These are phyloP conservation scores for Crithidia brevicula DNA, from an alignment of 208 protist genomes.

Conservation along the genomic window DNA sequence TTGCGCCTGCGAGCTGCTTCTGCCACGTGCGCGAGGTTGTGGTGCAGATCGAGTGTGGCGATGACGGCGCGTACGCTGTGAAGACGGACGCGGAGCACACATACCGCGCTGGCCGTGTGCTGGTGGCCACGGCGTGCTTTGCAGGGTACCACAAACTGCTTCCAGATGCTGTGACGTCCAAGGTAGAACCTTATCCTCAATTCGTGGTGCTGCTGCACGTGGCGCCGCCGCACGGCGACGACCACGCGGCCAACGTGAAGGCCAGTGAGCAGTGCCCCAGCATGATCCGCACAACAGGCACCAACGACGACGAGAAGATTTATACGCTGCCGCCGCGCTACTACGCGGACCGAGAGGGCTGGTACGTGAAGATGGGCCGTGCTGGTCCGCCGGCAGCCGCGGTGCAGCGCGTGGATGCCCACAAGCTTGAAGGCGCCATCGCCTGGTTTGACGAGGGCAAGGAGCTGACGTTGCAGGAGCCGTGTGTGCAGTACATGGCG, in stretches of 20 bases:
- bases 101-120: slow-evolving; percentile 19
- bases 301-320: slow-evolving; percentile 14
- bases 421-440: slow-evolving; percentile 15
- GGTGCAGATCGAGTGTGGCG: slow-evolving; percentile 15
- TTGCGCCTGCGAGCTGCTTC: slow-evolving; percentile 16
- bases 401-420: slow-evolving; percentile 4
- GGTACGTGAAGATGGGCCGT: slow-evolving; percentile 41
- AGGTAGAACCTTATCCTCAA: slow-evolving; percentile 5
- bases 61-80: slow-evolving; percentile 17
- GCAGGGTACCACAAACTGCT: slow-evolving; percentile 24
- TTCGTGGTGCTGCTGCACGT: slow-evolving; percentile 30
- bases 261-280: slow-evolving; percentile 21
- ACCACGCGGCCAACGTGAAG: slow-evolving; percentile 19
- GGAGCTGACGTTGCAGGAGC: slow-evolving; percentile 5
- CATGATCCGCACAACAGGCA: slow-evolving; percentile 27
- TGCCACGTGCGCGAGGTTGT: slow-evolving; percentile 23
- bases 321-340: slow-evolving; percentile 39
- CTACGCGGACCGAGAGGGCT: slow-evolving; percentile 27
- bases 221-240: slow-evolving; percentile 9
- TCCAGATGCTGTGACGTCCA: not conserved
- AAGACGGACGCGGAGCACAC: slow-evolving; percentile 18
- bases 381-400: not conserved
- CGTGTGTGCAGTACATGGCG: slow-evolving; percentile 7
- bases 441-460: slow-evolving; percentile 24
- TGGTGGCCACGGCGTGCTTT: slow-evolving; percentile 30